Evolutionary conservation across 1,139 yeast genomes (phyloP).

Genomic region (Blastobotrys persicus): DNA sequence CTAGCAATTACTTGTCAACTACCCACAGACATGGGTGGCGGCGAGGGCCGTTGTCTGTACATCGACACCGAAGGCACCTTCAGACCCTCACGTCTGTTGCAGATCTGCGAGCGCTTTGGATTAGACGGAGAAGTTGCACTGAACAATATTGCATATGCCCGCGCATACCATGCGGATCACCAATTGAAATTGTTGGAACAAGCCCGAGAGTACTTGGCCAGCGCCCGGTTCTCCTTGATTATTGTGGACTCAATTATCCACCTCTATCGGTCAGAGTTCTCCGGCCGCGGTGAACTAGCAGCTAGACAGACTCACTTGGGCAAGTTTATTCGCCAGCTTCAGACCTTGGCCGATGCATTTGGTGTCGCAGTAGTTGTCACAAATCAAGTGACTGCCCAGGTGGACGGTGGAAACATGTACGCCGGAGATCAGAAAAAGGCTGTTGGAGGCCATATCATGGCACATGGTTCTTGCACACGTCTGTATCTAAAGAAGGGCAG

Average conservation of each 20-base stretch:
- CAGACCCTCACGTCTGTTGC: conserved; percentile 83
- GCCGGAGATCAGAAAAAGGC: conserved; percentile 99
- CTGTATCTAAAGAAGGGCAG: conserved; percentile 85
- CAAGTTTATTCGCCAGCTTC: conserved; percentile 84
- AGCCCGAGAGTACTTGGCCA: conserved; percentile 97
- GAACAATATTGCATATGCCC: conserved; percentile 94
- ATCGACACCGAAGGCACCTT: conserved; percentile 98
- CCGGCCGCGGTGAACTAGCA: conserved; percentile 94
- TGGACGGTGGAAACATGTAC: conserved; percentile 83
- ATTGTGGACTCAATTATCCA: conserved; percentile 98
- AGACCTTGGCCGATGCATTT: conserved; percentile 92
- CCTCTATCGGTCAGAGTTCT: conserved; percentile 87
- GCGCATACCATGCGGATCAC: conserved; percentile 97
- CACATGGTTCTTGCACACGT: conserved; percentile 94
- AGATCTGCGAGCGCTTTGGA: conserved; percentile 90
- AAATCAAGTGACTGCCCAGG: conserved; percentile 97
- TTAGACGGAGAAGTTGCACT: conserved; percentile 91
- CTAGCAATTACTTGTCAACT: conserved; percentile 95
- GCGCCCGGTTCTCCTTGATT: conserved; percentile 69
- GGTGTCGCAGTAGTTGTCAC: conserved; percentile 99
- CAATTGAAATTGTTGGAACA: conserved; percentile 81
- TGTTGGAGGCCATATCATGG: conserved; percentile 96
- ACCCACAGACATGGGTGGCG: conserved; percentile 98
- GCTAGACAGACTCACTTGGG: conserved; percentile 96
- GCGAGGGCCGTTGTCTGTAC: conserved; percentile 95